These are phyloP conservation scores for Ophiognomonia clavigignenti-juglandacearum DNA, from an alignment of 2,329 filamentous ascomycete genomes.

Conservation along the genomic window DNA sequence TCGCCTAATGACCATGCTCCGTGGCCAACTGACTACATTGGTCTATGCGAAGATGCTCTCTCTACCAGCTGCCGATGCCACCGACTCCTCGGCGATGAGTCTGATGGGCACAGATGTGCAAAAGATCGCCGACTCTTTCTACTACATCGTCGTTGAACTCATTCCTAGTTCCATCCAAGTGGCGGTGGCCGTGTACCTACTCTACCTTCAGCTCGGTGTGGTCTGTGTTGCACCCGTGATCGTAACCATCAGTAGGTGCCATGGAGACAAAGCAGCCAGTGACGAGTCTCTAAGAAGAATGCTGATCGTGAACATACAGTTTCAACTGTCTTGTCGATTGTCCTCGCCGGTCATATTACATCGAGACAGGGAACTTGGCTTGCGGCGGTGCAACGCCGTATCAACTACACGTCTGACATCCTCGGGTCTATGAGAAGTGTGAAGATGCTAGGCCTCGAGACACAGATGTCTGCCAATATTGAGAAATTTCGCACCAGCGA, in stretches of 20 bases:
- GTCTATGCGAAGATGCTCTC: conserved; percentile 23
- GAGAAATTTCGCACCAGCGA: conserved; percentile 19
- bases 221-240: conserved; percentile 39
- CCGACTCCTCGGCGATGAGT: conserved; percentile 20
- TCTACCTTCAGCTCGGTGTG: conserved; percentile 32
- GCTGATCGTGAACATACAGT: background rate
- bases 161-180: conserved; percentile 23
- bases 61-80: conserved; percentile 15
- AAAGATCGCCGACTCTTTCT: conserved; percentile 20
- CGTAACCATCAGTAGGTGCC: conserved; percentile 31
- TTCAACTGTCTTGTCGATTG: conserved; percentile 15
- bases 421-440: conserved; percentile 46
- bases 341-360: conserved; percentile 23
- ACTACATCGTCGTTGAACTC: conserved; percentile 19
- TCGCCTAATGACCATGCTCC: conserved; percentile 21
- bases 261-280: background rate
- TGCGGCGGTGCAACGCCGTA: conserved; percentile 42
- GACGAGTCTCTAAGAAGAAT: background rate
- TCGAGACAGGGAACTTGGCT: conserved; percentile 41
- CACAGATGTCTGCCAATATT: conserved; percentile 27
- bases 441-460: conserved; percentile 43
- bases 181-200: conserved; percentile 22
- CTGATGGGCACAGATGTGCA: conserved; percentile 25
- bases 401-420: conserved; percentile 42
- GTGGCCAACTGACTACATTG: conserved; percentile 23